These are phyloP conservation scores for Cystobasidium ongulense DNA, from an alignment of 768 basidiomycete species.

Conservation along the genomic window DNA sequence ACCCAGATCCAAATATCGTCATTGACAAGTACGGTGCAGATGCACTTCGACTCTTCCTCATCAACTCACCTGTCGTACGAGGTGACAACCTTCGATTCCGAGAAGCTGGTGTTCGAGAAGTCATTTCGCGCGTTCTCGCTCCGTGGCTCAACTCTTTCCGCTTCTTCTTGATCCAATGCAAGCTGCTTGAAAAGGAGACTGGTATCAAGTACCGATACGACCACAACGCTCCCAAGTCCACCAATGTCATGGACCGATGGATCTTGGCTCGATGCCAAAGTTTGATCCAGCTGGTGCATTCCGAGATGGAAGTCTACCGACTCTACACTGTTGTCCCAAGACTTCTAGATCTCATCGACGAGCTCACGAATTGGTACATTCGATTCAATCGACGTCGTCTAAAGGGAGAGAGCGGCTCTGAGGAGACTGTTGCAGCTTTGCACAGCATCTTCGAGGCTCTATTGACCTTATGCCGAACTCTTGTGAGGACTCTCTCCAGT, in stretches of 20 bases:
- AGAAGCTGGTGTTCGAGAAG: constrained; percentile 94
- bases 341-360: constrained; percentile 80
- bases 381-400: constrained; percentile 92
- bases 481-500: constrained; percentile 58
- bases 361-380: constrained; percentile 99
- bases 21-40: constrained; percentile 90
- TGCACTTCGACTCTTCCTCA: constrained; percentile 92
- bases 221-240: constrained; percentile 68
- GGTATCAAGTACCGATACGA: constrained; percentile 76
- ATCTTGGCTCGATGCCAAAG: constrained; percentile 97
- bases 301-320: constrained; percentile 93
- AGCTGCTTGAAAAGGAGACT: constrained; percentile 70
- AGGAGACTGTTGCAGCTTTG: constrained; percentile 76
- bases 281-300: constrained; percentile 76
- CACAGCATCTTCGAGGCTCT: constrained; percentile 94
- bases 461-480: constrained; percentile 86
- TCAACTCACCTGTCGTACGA: constrained; percentile 96
- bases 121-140: constrained; percentile 87
- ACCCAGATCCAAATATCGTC: constrained; percentile 86
- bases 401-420: constrained; percentile 85
- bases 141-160: constrained; percentile 99
- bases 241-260: constrained; percentile 98
- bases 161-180: constrained; percentile 94
- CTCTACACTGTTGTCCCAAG: constrained; percentile 97
- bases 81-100: constrained; percentile 96